phyloP scores from a whole-genome alignment of 2,329 filamentous ascomycete species.

The Nothopassalora personata region DNA sequence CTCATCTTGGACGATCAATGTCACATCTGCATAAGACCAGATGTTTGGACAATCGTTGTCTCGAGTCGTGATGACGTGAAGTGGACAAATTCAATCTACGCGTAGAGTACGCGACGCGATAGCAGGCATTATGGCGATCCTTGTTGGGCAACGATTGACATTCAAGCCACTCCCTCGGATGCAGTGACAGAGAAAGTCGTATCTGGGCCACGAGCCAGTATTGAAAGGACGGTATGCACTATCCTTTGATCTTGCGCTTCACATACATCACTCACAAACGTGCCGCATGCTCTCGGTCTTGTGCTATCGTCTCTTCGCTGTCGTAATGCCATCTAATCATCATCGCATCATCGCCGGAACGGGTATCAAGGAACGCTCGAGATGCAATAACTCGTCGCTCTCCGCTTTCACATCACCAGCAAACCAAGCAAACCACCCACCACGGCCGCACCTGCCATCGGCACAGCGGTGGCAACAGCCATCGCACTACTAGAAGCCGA shows the following conservation, averaged over 20 bases:
- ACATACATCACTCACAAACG: not conserved
- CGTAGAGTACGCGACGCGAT: not conserved
- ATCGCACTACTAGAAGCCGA: not conserved
- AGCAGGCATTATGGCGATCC: not conserved
- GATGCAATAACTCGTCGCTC: not conserved
- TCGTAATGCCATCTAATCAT: not conserved
- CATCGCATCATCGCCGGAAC: constrained; percentile 7
- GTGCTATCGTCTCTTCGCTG: too few species aligned
- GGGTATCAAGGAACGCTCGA: constrained; percentile 9
- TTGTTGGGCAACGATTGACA: too few species aligned
- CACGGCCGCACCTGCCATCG: constrained; percentile 6
- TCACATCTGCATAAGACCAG: not conserved
- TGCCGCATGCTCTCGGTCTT: too few species aligned
- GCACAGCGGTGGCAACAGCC: constrained; percentile 4
- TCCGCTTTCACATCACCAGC: constrained; percentile 12
- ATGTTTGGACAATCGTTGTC: not conserved
- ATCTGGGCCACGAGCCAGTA: too few species aligned
- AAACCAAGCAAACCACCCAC: constrained; percentile 12
- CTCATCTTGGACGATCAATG: not conserved
- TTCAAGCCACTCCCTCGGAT: too few species aligned
- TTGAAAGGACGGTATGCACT: too few species aligned
- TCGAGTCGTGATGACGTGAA: not conserved
- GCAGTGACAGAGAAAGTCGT: too few species aligned
- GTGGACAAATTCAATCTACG: not conserved
- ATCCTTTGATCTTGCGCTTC: not conserved